phyloP scores from a whole-genome alignment of 2,329 filamentous ascomycete genomes.

The Arthrobotrys sphaeroides region DNA sequence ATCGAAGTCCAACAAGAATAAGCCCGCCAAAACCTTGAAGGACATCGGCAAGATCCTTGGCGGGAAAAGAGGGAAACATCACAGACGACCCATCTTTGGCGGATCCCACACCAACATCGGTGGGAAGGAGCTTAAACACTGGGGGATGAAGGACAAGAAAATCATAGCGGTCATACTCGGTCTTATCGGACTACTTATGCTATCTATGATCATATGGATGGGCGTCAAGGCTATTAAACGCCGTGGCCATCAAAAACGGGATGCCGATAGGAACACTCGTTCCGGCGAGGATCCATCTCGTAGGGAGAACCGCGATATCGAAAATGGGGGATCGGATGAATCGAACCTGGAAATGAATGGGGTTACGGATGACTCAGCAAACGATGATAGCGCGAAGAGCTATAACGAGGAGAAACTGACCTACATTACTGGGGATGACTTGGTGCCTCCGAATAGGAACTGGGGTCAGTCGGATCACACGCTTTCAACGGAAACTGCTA shows the following conservation, averaged over 20 bases:
- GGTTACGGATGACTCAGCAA: not conserved
- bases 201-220: not conserved
- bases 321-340: not conserved
- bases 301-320: not conserved
- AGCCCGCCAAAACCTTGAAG: constrained; percentile 10
- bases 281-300: not conserved
- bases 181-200: not conserved
- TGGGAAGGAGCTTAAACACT: not conserved
- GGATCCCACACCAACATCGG: not conserved
- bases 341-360: not conserved
- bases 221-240: not conserved
- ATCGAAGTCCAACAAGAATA: constrained; percentile 3
- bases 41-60: not conserved
- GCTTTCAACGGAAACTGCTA: not conserved
- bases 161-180: not conserved
- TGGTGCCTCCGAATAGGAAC: not conserved
- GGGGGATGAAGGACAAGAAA: not conserved
- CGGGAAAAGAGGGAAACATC: not conserved
- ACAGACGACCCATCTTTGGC: not conserved
- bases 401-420: not conserved
- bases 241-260: too few species aligned
- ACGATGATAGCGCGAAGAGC: not conserved
- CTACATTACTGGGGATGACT: not conserved
- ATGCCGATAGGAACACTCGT: not conserved
- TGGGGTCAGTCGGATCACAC: constrained; percentile 29